Conservation (phyloP, 2,329 filamentous ascomycete genomes). For the Fusarium concolor region DNA sequence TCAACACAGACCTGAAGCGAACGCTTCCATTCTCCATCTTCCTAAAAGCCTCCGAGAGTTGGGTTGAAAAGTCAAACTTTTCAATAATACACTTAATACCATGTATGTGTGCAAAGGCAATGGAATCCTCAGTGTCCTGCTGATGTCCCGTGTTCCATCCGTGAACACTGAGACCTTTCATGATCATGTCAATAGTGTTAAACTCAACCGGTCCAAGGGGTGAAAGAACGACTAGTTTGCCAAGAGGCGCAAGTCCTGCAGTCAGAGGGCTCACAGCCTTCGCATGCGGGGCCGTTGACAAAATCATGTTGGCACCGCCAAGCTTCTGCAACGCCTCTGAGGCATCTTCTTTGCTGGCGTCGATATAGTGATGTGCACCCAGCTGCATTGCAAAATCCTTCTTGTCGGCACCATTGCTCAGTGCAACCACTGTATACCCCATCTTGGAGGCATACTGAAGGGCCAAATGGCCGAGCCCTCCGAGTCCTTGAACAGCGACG, state of each 20-base stretch:
- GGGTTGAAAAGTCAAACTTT: conserved; percentile 66
- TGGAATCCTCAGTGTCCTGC: conserved; percentile 72
- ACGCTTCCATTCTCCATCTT: conserved; percentile 55
- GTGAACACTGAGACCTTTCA: conserved; percentile 68
- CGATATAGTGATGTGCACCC: conserved; percentile 58
- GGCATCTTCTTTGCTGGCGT: conserved; percentile 64
- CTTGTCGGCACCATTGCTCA: conserved; percentile 75
- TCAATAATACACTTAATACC: conserved; percentile 73
- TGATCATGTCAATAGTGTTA: conserved; percentile 56
- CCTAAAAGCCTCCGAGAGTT: conserved; percentile 59
- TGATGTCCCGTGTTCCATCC: conserved; percentile 73
- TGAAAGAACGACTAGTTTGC: conserved; percentile 67
- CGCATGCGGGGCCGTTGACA: conserved; percentile 71
- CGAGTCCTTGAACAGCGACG: conserved; percentile 74
- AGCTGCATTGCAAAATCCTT: conserved; percentile 69
- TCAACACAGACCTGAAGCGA: conserved; percentile 59
- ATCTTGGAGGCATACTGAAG: conserved; percentile 80
- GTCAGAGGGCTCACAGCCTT: conserved; percentile 65
- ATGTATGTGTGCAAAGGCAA: conserved; percentile 72
- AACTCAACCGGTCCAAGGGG: conserved; percentile 59
- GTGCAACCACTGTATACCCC: conserved; percentile 77
- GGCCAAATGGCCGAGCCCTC: conserved; percentile 80
- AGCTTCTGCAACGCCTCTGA: conserved; percentile 62
- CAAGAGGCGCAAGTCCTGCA: conserved; percentile 62
- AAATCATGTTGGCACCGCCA: conserved; percentile 70